Base-by-base conservation (phyloP, 805 yeast species). In the Barnettozyma wickerhamii region DNA sequence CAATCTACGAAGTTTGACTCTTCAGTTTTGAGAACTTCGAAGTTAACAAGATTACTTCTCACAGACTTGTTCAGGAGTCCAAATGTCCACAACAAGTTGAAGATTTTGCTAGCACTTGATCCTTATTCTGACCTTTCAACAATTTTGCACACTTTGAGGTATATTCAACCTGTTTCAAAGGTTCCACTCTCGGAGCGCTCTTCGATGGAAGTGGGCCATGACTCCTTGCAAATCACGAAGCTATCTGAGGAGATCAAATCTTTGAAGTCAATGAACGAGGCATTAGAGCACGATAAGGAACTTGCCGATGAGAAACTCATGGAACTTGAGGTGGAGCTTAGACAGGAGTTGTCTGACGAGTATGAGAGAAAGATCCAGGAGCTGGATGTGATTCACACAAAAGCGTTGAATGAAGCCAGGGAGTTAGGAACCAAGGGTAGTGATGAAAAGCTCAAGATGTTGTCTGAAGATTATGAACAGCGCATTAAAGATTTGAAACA, bases 41-140 rank as follows among this genome's bases (percentile, higher is more conserved):
- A 71, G 48, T 59, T 76, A 14, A 71, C 77, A 4, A 68, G 77
- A 47, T 47, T 76, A 28, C 58, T 77, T 3, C 62, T 76, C 33
- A 63, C 73, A 29, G 78, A 74, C 50, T 65, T 56, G 14, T 52
- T 48, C 37, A 30, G 44, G 17, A 36, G 33, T 19, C 51, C 52
- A 1, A 47, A 50, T 27, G 33, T 47, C 21, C 32, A 36, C 12
- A 55, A 50, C 21, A 49, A 49, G 20, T 45, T 56, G 32, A 56
- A 51, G 33, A 48, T 56, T 4, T 31, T 56, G 12, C 44, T 55
- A 27, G 55, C 61, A 0, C 28, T 56, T 15, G 59, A 56, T 40
- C 61, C 61, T 6, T 54, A 43, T 29, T 46, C 58, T 7, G 43
- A 29, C 10, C 28, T 53, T 21, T 43, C 53, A 1, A 46, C 50